A percentile compares a stretch with the other conserved stretches of the same genome.
Evolutionary conservation across 2,329 filamentous ascomycete species (phyloP).

Genomic region (Monosporascus ibericus): DNA sequence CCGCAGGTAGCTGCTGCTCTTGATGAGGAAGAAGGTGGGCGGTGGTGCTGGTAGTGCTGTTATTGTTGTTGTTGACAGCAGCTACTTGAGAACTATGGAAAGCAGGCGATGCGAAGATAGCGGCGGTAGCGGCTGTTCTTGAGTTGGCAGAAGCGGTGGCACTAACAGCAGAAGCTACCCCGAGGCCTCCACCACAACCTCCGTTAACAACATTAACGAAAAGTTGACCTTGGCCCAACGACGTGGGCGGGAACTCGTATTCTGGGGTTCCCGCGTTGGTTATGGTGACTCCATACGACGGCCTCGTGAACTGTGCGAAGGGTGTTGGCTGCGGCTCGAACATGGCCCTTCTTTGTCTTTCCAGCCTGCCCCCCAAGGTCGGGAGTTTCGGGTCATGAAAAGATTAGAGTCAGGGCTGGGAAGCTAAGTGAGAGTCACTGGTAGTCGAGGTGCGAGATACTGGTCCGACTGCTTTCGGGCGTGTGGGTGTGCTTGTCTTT

Average conservation of each 20-base stretch:
- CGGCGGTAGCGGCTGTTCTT: not conserved
- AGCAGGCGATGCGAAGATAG: slow-evolving; percentile 18
- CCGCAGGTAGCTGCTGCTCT: slow-evolving; percentile 4
- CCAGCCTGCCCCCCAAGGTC: slow-evolving; percentile 9
- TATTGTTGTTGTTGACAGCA: slow-evolving; percentile 13
- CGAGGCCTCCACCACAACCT: slow-evolving; percentile 13
- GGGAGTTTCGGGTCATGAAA: slow-evolving; percentile 17
- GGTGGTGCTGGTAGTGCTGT: slow-evolving; percentile 1
- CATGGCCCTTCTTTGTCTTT: slow-evolving; percentile 33
- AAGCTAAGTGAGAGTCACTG: not conserved
- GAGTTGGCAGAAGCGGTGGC: not conserved
- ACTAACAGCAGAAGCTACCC: slow-evolving; percentile 4
- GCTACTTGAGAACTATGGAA: slow-evolving; percentile 11
- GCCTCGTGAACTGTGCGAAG: slow-evolving; percentile 36
- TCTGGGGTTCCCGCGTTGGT: slow-evolving; percentile 20
- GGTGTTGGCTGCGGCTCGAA: slow-evolving; percentile 49
- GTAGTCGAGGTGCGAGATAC: not conserved
- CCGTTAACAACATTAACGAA: slow-evolving; percentile 4
- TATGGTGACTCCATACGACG: slow-evolving; percentile 33
- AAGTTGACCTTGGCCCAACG: slow-evolving; percentile 17
- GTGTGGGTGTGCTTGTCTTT: not conserved
- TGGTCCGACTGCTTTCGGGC: not conserved
- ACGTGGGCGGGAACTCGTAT: slow-evolving; percentile 22
- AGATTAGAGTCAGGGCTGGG: not conserved
- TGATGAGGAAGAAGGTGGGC: slow-evolving; percentile 5